Percentiles rank a stretch among this genome's conserved stretches.
phyloP scores from a whole-genome alignment of 2,329 filamentous ascomycete species.

The Leptographium galeiforme region DNA sequence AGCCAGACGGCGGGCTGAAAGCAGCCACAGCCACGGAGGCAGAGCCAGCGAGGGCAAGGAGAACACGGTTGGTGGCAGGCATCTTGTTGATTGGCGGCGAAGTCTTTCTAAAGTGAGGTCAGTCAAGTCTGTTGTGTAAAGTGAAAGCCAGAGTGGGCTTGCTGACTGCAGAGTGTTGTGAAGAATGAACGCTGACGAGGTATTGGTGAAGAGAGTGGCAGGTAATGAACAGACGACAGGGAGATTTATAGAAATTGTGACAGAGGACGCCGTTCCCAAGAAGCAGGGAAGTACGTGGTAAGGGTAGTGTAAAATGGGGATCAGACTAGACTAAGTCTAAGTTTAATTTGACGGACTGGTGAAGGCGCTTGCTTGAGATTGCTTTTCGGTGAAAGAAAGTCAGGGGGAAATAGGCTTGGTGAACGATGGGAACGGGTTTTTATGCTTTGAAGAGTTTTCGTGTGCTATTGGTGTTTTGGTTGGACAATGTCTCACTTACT shows the following conservation, averaged over 20 bases:
- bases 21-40: conserved; percentile 26
- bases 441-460: background rate
- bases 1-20: conserved; percentile 21
- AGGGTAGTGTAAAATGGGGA: background rate
- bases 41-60: conserved; percentile 24
- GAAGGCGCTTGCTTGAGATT: conserved; percentile 2
- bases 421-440: background rate
- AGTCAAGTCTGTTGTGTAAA: background rate
- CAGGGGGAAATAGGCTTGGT: background rate
- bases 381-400: conserved; percentile 5
- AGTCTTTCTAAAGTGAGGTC: conserved; percentile 24
- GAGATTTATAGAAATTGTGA: background rate
- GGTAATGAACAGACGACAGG: background rate
- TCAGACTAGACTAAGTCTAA: background rate
- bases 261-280: background rate
- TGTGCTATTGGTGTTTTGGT: background rate
- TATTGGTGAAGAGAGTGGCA: no score
- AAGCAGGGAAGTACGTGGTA: background rate
- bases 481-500: background rate
- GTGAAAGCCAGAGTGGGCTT: no score
- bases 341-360: conserved; percentile 7
- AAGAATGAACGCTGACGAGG: no score
- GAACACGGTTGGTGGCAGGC: conserved; percentile 15
- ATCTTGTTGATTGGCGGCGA: conserved; percentile 38
- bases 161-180: no score